Percentiles rank a stretch among this genome's conserved stretches.
Evolutionary conservation across 129 eudicot species (phyloP).

Genomic region (Centaurea solstitialis): DNA sequence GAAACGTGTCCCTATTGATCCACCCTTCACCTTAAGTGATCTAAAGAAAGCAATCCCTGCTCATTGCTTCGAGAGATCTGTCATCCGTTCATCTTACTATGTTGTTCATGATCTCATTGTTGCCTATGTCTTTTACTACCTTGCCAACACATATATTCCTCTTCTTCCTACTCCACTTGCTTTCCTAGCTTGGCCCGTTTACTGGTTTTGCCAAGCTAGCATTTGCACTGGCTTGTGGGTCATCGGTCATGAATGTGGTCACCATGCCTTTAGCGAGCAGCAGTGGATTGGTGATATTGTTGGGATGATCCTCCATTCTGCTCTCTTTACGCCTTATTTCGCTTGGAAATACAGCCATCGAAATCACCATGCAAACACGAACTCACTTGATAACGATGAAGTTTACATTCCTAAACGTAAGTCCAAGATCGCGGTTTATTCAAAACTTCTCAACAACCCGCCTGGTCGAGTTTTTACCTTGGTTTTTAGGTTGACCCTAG

Average conservation of each 20-base stretch:
- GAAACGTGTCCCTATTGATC: constrained; percentile 44
- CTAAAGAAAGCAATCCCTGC: constrained; percentile 51
- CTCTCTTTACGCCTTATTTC: constrained; percentile 42
- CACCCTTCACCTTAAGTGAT: constrained; percentile 49
- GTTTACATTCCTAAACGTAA: too few relatives aligned
- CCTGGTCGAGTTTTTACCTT: constrained; percentile 3
- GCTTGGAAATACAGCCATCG: constrained; percentile 49
- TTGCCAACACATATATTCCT: constrained; percentile 39
- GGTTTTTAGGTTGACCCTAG: constrained; percentile 27
- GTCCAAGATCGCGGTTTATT: too few relatives aligned
- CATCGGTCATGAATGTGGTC: constrained; percentile 34
- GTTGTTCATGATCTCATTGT: constrained; percentile 45
- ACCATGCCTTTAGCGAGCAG: constrained; percentile 14
- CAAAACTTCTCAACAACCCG: too few relatives aligned
- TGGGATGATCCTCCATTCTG: constrained; percentile 31
- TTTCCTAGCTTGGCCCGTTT: constrained; percentile 56
- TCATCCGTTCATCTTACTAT: constrained; percentile 50
- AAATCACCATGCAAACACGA: background rate
- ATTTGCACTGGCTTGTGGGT: constrained; percentile 58
- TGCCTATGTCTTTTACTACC: constrained; percentile 45
- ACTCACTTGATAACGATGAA: too few relatives aligned
- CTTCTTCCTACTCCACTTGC: constrained; percentile 37
- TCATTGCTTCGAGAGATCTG: constrained; percentile 49
- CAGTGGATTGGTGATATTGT: constrained; percentile 17
- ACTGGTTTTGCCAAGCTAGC: constrained; percentile 52